These are phyloP conservation scores for Pichia paraexigua DNA, from an alignment of 805 yeast genomes.

Conservation along the genomic window DNA sequence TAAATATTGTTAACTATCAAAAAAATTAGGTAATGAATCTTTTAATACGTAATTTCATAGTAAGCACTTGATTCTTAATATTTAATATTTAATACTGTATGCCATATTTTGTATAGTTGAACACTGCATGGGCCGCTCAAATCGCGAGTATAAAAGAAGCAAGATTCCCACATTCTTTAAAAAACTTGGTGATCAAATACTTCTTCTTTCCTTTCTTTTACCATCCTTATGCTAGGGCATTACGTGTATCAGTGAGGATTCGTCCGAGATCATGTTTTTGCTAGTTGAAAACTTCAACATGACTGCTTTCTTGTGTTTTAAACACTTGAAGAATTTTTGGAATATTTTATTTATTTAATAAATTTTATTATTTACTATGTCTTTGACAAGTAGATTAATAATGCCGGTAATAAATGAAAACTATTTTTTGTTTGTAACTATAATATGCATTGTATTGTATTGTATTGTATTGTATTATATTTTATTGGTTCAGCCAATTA, in stretches of 20 bases:
- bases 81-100: too few species aligned
- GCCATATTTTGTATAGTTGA: too few species aligned
- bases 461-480: background rate
- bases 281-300: conserved; percentile 99
- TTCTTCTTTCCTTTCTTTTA: conserved; percentile 20
- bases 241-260: conserved; percentile 99
- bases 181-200: too few species aligned
- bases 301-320: conserved; percentile 59
- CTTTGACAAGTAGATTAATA: background rate
- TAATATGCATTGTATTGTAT: background rate
- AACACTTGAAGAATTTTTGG: conserved; percentile 74
- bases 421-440: too few species aligned
- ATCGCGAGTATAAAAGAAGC: conserved; percentile 10
- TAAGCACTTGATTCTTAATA: too few species aligned
- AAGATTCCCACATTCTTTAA: background rate
- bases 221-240: conserved; percentile 99
- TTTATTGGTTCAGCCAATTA: background rate
- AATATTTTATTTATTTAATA: conserved; percentile 19
- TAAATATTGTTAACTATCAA: background rate
- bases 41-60: too few species aligned
- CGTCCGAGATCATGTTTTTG: conserved; percentile 99
- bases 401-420: too few species aligned
- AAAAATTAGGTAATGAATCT: too few species aligned
- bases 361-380: background rate
- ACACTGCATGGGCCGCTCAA: background rate